Base-by-base conservation (phyloP, 2,329 filamentous ascomycete genomes). In the Penicillium psychrosexuale region DNA sequence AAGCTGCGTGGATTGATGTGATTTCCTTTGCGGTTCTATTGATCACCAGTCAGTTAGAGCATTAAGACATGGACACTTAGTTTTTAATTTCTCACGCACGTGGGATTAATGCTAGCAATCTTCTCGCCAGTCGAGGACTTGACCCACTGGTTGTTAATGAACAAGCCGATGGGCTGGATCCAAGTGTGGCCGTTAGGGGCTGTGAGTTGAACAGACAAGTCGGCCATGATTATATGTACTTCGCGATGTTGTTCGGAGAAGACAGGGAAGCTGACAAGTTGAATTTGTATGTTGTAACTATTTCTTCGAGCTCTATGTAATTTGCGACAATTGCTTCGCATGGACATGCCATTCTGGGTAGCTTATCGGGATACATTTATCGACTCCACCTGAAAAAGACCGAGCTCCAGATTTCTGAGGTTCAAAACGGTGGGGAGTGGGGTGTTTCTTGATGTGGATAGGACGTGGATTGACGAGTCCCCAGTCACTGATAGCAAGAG, bases 121-220 rank as follows among this genome's bases (percentile, higher is more conserved):
- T 67, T 73, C 47, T 73, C 65, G 12, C 72, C 73, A 15, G 67
- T 66, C 7, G 67, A 69, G 5, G 71, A 71, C 38, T 68, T 64
- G 36, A 77, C 71, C 62, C 75, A 78, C 61, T 77, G 69, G 58
- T 75, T 75, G 56, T 76, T 72, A 61, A 78, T 77, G 64, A 78
- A 78, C 42, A 78, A 61, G 12, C 76, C 74, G 2, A 69, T 73
- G 0, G 69, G 73, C 46, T 75, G 73, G 3, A 61, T 66, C 61
- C 72, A 75, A 47, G 66, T 66, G 30, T 63, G 64, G 47, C 72
- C 73, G 55, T 75, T 75, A 5, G 73, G 73, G 13, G 72, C 72
- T 33, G 68, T 75, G 44, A 74, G 64, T 28, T 70, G 61, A 34
- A 72, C 58, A 15, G 60, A 69, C 40, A 73, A 66, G 48, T 68